These are phyloP conservation scores for Aureobasidium sp. DNA, from an alignment of 2,329 filamentous ascomycete genomes.

Conservation along the genomic window DNA sequence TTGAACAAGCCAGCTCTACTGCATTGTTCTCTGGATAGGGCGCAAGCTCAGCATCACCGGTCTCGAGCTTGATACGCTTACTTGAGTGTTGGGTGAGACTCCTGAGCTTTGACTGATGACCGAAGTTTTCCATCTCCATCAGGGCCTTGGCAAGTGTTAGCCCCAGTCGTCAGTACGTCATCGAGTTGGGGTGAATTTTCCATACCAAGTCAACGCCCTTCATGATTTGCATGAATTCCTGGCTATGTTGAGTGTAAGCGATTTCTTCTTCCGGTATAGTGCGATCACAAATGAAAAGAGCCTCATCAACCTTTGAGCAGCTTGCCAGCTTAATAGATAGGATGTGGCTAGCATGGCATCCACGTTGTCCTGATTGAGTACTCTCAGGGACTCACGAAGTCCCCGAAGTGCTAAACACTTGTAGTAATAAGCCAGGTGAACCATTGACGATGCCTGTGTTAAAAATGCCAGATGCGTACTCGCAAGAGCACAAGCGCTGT, in stretches of 20 bases:
- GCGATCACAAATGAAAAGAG: neutral
- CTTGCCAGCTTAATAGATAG: constrained; percentile 6
- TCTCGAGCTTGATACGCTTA: neutral
- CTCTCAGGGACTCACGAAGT: neutral
- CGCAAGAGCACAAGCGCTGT: constrained; percentile 4
- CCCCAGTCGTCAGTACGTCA: neutral
- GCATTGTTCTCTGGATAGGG: neutral
- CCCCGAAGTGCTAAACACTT: neutral
- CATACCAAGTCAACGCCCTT: constrained; percentile 9
- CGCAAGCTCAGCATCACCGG: neutral
- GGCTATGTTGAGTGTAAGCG: neutral
- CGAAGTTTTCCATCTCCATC: constrained; percentile 5
- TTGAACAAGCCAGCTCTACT: neutral
- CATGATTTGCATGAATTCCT: constrained; percentile 11
- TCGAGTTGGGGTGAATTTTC: neutral
- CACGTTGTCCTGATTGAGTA: neutral
- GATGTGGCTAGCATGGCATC: constrained; percentile 9
- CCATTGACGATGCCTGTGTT: neutral
- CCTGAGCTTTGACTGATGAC: neutral
- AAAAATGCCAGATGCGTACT: neutral
- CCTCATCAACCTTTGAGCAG: constrained; percentile 3
- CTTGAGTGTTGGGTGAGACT: neutral
- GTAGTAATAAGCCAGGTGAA: constrained; percentile 6
- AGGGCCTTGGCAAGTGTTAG: constrained; percentile 6
- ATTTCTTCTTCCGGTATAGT: neutral